Percentiles rank a stretch among this genome's conserved stretches.
phyloP scores from a whole-genome alignment of 169 alveolate species.

The Hepatocystis sp. region DNA sequence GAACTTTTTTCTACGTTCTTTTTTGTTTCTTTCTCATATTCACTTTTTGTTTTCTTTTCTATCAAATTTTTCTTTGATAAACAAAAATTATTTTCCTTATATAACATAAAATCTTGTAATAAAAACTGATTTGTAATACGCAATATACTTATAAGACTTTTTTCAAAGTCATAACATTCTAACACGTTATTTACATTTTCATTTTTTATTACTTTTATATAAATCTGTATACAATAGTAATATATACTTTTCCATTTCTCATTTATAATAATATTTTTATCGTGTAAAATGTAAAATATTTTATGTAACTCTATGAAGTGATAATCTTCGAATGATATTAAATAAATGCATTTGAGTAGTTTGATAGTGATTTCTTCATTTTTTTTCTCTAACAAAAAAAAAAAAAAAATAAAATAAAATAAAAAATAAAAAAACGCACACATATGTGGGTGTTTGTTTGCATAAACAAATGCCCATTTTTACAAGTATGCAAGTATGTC shows the following conservation, averaged over 20 bases:
- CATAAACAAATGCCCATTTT: too few relatives aligned
- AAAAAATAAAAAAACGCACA: too few relatives aligned
- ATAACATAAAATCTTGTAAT: conserved; percentile 10
- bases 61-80: conserved; percentile 3
- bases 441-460: too few relatives aligned
- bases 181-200: conserved; percentile 35
- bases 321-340: conserved; percentile 46
- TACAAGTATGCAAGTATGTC: too few relatives aligned
- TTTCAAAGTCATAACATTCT: conserved; percentile 25
- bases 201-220: conserved; percentile 30
- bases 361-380: conserved; percentile 32
- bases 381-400: conserved; percentile 19
- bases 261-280: conserved; percentile 19
- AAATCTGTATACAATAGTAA: conserved; percentile 53
- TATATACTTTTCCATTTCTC: conserved; percentile 65
- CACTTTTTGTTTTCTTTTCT: background rate
- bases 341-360: conserved; percentile 32
- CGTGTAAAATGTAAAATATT: conserved; percentile 55
- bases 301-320: conserved; percentile 40
- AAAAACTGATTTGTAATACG: conserved; percentile 47
- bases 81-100: conserved; percentile 6
- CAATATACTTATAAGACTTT: conserved; percentile 16
- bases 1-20: background rate
- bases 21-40: background rate
- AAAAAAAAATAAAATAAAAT: background rate